Conservation (phyloP, 2,329 filamentous ascomycete genomes). For the Penicillium brevicompactum region DNA sequence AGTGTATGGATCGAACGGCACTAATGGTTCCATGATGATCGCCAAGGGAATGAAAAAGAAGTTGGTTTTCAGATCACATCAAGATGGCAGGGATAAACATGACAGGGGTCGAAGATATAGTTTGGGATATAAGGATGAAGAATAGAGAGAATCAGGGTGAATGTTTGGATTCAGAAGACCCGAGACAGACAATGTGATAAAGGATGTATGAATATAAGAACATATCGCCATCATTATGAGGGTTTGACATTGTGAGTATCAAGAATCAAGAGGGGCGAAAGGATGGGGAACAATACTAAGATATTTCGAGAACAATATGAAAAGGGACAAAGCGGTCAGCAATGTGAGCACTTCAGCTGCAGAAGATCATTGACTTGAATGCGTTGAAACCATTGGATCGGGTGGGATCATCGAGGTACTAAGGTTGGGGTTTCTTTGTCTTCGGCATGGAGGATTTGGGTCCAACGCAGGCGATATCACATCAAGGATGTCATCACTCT, state of each 20-base stretch:
- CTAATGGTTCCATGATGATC: constrained; percentile 10
- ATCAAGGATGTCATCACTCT: neutral
- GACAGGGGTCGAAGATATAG: neutral
- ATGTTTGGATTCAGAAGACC: constrained; percentile 14
- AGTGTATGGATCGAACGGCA: constrained; percentile 53
- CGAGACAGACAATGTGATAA: constrained; percentile 34
- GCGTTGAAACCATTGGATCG: neutral
- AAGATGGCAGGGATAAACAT: neutral
- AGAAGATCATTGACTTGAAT: constrained; percentile 1
- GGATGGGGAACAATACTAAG: constrained; percentile 29
- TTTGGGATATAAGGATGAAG: neutral
- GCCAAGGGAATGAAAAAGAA: neutral
- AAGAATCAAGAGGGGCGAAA: neutral
- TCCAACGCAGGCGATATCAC: constrained; percentile 11
- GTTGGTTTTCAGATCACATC: constrained; percentile 10
- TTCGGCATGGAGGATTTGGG: neutral
- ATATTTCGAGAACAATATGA: constrained; percentile 28
- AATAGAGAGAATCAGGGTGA: constrained; percentile 7
- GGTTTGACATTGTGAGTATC: constrained; percentile 1
- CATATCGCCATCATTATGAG: neutral
- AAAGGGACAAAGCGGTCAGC: constrained; percentile 10
- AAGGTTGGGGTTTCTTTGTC: constrained; percentile 4
- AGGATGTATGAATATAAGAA: neutral
- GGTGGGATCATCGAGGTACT: neutral
- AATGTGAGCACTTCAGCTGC: neutral